These are phyloP conservation scores for Keithomyces neogunnii DNA, from an alignment of 2,329 filamentous ascomycete species.

Conservation along the genomic window DNA sequence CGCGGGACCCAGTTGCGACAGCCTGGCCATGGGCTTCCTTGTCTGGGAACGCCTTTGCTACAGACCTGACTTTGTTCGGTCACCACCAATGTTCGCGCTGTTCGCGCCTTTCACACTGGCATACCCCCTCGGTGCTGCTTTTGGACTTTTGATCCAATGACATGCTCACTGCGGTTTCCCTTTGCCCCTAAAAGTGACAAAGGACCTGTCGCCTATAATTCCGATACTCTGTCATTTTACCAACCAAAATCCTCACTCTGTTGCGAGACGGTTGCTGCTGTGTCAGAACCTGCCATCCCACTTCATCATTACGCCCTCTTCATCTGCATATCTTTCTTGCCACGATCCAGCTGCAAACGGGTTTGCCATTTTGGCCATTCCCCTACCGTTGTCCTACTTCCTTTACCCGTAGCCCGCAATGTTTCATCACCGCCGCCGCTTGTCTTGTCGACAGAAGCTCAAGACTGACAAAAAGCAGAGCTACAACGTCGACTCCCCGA, in stretches of 20 bases:
- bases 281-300: neutral
- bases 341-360: neutral
- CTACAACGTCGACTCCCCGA: slow-evolving; percentile 47
- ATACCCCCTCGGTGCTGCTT: neutral
- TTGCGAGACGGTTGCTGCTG: neutral
- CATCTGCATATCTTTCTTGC: neutral
- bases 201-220: neutral
- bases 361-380: slow-evolving; percentile 1
- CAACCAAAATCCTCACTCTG: neutral
- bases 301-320: neutral
- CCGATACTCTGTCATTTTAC: neutral
- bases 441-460: slow-evolving; percentile 11
- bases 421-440: slow-evolving; percentile 11
- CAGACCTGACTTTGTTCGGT: neutral
- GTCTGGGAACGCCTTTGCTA: neutral
- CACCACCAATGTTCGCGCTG: neutral
- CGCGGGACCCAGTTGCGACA: neutral
- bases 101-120: slow-evolving; percentile 3
- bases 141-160: neutral
- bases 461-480: slow-evolving; percentile 30
- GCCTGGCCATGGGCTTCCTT: neutral
- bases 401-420: slow-evolving; percentile 11
- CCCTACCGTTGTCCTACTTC: slow-evolving; percentile 8
- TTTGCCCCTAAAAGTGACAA: neutral
- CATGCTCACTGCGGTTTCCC: neutral